Evolutionary conservation across 1,284 basidiomycete genomes (phyloP), one percentile per base, ranked within the genome.

Genomic region (Phylloboletellus chloephorus): DNA sequence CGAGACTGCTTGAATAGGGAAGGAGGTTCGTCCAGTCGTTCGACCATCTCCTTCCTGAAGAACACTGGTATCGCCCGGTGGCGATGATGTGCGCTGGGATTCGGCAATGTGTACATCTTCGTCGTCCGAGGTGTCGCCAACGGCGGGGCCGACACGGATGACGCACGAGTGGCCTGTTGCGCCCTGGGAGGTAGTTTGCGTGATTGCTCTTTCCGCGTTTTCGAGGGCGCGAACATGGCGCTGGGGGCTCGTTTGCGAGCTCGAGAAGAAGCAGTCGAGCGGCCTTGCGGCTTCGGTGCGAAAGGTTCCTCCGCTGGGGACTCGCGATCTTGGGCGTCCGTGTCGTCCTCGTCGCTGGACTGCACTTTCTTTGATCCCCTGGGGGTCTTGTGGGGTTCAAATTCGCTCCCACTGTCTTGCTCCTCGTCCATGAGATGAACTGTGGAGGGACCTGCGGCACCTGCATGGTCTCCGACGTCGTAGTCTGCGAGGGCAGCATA

Each of bases 31-130:
- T 61, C 53, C 3, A 88, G 70, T 19, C 82, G 70, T 55, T 82
- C 78, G 3, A 78, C 75, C 41, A 64, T 70, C 29, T 67, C 71
- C 8, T 57, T 49, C 35, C 69, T 69, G 13, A 68, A 63, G 52
- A 74, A 76, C 2, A 85, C 61, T 0, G 82, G 76, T 3, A 75
- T 64, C 15, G 82, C 76, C 20, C 81, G 67, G 52, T 86, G 82
- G 30, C 82, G 71, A 54, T 85, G 81, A 42, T 84, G 73, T 0
- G 76, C 61, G 50, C 72, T 82, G 0, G 80, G 73, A 9, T 70
- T 71, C 0, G 78, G 80, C 5, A 81, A 61, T 3, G 69, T 61
- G 46, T 76, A 72, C 51, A 68, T 72, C 52, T 63, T 81, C 67
- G 35, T 72, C 61, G 49, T 61, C 66, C 21, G 70, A 52, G 37